These are phyloP conservation scores for Plectosphaerella plurivora DNA, from an alignment of 2,329 filamentous ascomycete species.

Conservation along the genomic window DNA sequence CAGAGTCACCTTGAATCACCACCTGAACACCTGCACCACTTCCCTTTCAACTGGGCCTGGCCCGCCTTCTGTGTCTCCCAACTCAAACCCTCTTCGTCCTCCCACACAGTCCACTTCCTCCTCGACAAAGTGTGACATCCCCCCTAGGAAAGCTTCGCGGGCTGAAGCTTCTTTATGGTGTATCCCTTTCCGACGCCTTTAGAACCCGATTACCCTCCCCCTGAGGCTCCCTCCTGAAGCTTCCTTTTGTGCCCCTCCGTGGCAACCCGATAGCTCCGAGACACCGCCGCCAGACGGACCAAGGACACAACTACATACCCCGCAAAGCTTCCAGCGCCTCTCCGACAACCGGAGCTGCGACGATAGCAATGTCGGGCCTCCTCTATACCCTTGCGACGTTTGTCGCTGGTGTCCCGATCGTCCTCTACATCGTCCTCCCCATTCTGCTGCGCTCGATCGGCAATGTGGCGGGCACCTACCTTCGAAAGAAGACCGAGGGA, in stretches of 20 bases:
- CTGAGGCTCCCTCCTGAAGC: too few relatives aligned
- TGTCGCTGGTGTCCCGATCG: constrained; percentile 13
- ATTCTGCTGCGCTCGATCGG: constrained; percentile 34
- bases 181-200: too few relatives aligned
- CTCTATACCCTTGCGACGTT: not conserved
- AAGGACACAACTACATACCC: constrained; percentile 5
- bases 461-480: constrained; percentile 50
- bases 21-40: too few relatives aligned
- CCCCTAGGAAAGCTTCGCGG: too few relatives aligned
- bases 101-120: too few relatives aligned
- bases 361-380: not conserved
- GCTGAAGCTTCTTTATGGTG: too few relatives aligned
- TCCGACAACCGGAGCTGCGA: not conserved
- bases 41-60: too few relatives aligned
- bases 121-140: too few relatives aligned
- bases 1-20: too few relatives aligned
- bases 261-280: constrained; percentile 7
- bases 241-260: not conserved
- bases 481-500: constrained; percentile 60
- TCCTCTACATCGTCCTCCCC: constrained; percentile 27
- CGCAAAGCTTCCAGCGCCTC: constrained; percentile 3
- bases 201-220: too few relatives aligned
- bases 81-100: too few relatives aligned
- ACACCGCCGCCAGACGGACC: not conserved
- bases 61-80: too few relatives aligned